Percentiles rank a stretch among this genome's conserved stretches.
phyloP scores from a whole-genome alignment of 2,329 filamentous ascomycete genomes.

The Bipolaris bicolor region DNA sequence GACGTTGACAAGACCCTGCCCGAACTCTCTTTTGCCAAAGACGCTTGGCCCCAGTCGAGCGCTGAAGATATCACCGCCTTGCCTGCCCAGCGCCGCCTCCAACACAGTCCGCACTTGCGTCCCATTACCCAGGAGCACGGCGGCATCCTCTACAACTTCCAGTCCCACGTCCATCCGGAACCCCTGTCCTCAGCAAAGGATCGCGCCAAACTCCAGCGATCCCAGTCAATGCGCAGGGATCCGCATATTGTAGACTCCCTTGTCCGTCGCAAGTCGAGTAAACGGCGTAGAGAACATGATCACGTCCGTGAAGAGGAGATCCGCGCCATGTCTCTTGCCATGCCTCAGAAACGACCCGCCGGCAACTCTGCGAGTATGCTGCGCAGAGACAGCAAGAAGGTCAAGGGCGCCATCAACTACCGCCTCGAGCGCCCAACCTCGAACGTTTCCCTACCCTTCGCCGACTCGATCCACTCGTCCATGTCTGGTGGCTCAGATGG shows the following conservation, averaged over 20 bases:
- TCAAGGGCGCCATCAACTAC: constrained; percentile 62
- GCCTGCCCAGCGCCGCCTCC: constrained; percentile 48
- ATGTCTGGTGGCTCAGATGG: constrained; percentile 77
- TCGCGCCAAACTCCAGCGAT: constrained; percentile 53
- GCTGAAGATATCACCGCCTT: constrained; percentile 57
- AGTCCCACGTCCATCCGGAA: constrained; percentile 45
- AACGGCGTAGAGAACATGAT: constrained; percentile 67
- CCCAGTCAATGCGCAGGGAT: constrained; percentile 63
- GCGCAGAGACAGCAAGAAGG: constrained; percentile 69
- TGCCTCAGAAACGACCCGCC: constrained; percentile 68
- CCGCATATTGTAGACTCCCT: constrained; percentile 61
- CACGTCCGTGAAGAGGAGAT: constrained; percentile 85
- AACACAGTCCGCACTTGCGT: constrained; percentile 57
- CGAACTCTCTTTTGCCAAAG: constrained; percentile 9
- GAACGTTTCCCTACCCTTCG: constrained; percentile 75
- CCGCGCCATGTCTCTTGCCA: constrained; percentile 76
- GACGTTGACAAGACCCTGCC: constrained; percentile 39
- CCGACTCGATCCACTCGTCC: constrained; percentile 76
- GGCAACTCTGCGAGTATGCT: constrained; percentile 66
- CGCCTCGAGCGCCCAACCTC: constrained; percentile 69
- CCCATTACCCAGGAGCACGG: constrained; percentile 51
- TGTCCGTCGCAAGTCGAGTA: constrained; percentile 74
- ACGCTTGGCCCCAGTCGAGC: constrained; percentile 38
- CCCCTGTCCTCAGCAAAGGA: constrained; percentile 45
- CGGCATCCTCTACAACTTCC: constrained; percentile 55